Evolutionary conservation across 2,329 filamentous ascomycete genomes (phyloP).

Genomic region (Phyllosticta ampelicida): DNA sequence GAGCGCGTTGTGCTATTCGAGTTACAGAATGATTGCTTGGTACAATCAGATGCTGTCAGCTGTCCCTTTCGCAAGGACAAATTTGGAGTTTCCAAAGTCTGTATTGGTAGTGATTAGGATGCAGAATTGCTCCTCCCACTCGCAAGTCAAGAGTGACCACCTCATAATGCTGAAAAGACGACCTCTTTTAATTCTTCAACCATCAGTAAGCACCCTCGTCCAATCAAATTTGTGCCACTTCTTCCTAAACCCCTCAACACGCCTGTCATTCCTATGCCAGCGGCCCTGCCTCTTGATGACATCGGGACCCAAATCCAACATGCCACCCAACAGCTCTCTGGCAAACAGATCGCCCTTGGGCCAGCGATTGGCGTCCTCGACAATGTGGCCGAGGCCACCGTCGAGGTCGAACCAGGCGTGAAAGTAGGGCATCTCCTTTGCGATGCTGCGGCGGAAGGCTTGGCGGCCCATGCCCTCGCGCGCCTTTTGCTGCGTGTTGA

Average conservation of each 20-base stretch:
- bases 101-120: too few species aligned
- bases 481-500: conserved; percentile 64
- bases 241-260: conserved; percentile 70
- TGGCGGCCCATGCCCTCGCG: conserved; percentile 61
- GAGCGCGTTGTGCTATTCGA: too few species aligned
- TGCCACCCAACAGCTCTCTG: conserved; percentile 81
- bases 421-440: conserved; percentile 97
- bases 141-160: too few species aligned
- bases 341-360: conserved; percentile 88
- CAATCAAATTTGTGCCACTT: conserved; percentile 92
- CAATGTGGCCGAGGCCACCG: conserved; percentile 82
- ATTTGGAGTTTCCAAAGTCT: too few species aligned
- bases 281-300: conserved; percentile 82
- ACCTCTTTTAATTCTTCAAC: conserved; percentile 13
- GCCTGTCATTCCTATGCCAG: conserved; percentile 60
- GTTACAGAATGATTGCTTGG: too few species aligned
- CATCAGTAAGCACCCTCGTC: conserved; percentile 52
- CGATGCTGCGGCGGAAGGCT: conserved; percentile 72
- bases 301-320: conserved; percentile 72
- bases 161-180: too few species aligned
- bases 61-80: too few species aligned
- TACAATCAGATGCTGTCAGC: too few species aligned
- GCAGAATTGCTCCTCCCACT: too few species aligned
- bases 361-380: conserved; percentile 79
- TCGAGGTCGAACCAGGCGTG: conserved; percentile 91